Conservation (phyloP, 495 filamentous ascomycete species). For the Xylaria longipes region DNA sequence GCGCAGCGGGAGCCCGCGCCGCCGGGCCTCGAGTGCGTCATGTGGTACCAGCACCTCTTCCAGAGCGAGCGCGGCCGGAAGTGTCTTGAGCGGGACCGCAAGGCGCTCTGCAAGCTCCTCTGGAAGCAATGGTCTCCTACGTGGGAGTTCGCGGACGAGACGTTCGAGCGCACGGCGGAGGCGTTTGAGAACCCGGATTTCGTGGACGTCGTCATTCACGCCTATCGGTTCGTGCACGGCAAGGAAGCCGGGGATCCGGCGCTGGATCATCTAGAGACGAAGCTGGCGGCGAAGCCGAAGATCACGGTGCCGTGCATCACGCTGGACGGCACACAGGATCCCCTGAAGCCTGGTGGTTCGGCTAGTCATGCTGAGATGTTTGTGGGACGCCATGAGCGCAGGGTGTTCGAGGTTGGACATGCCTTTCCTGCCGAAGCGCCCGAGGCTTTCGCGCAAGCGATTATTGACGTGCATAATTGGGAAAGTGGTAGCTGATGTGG, state of each 20-base stretch:
- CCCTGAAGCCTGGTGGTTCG: slow-evolving; percentile 19
- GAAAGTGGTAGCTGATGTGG: neutral
- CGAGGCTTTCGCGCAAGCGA: slow-evolving; percentile 20
- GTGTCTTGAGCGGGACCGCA: slow-evolving; percentile 23
- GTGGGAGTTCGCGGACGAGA: slow-evolving; percentile 23
- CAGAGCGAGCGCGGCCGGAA: slow-evolving; percentile 24
- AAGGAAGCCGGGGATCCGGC: slow-evolving; percentile 22
- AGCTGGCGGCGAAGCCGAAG: slow-evolving; percentile 16
- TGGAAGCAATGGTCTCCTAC: slow-evolving; percentile 23
- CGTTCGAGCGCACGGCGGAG: slow-evolving; percentile 17
- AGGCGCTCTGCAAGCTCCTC: slow-evolving; percentile 15
- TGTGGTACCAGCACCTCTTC: slow-evolving; percentile 30
- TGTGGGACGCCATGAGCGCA: slow-evolving; percentile 20
- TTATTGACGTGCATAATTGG: slow-evolving; percentile 23
- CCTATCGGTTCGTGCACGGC: slow-evolving; percentile 21
- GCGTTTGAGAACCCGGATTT: slow-evolving; percentile 30
- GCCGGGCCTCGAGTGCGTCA: slow-evolving; percentile 11
- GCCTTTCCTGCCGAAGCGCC: slow-evolving; percentile 24
- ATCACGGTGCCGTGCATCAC: slow-evolving; percentile 27
- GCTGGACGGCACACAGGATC: slow-evolving; percentile 23
- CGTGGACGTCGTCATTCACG: slow-evolving; percentile 21
- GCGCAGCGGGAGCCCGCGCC: slow-evolving; percentile 9
- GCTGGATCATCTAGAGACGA: slow-evolving; percentile 3
- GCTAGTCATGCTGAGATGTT: slow-evolving; percentile 24
- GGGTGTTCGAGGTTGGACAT: slow-evolving; percentile 23